Evolutionary conservation across 2,329 filamentous ascomycete genomes (phyloP).

Genomic region (Xylaria sp.): DNA sequence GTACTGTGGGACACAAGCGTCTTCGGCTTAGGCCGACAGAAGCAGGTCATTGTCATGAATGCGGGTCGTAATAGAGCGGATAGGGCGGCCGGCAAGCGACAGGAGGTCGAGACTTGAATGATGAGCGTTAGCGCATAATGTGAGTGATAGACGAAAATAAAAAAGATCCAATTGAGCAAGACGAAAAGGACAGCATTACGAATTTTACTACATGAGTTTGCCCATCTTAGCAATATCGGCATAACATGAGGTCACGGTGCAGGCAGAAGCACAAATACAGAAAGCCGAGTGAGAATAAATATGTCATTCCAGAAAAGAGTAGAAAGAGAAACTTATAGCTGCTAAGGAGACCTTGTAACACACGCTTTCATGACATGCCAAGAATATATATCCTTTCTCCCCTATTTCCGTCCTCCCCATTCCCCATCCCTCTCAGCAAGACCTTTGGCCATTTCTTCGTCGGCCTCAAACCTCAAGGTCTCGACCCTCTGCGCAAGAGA

Average conservation of each 20-base stretch:
- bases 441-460: conserved; percentile 60
- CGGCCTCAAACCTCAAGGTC: conserved; percentile 56
- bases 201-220: conserved; percentile 1
- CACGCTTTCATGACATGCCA: conserved; percentile 13
- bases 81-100: neutral
- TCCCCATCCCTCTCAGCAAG: conserved; percentile 50
- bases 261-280: neutral
- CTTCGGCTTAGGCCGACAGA: neutral
- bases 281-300: neutral
- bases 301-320: neutral
- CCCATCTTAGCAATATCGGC: neutral
- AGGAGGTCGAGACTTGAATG: neutral
- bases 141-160: conserved; percentile 7
- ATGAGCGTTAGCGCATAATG: neutral
- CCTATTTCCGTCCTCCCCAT: conserved; percentile 28
- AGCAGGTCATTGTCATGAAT: neutral
- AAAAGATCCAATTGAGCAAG: neutral
- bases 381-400: neutral
- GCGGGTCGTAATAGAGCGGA: neutral
- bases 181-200: conserved; percentile 11
- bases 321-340: neutral
- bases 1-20: neutral
- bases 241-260: too few species aligned
- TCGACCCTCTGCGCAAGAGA: conserved; percentile 43
- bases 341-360: neutral